Percentiles rank a stretch among this genome's conserved stretches.
Conservation (phyloP, 306 rosid species). For the Luffa aegyptiaca region DNA sequence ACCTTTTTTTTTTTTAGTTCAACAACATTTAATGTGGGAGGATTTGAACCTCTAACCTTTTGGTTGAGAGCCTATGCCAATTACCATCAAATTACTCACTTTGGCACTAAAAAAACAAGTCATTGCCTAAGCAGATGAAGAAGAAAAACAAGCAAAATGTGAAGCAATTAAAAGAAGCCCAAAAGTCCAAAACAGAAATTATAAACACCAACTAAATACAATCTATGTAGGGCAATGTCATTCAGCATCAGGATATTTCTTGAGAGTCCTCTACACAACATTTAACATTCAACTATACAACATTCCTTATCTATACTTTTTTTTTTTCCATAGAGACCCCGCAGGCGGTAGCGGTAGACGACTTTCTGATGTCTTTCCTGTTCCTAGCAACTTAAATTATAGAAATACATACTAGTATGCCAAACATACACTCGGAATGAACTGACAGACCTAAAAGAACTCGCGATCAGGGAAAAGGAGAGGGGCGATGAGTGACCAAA, state of each 20-base stretch:
- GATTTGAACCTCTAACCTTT: too few relatives aligned
- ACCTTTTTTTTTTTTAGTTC: too few relatives aligned
- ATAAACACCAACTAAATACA: background rate
- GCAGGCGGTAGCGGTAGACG: background rate
- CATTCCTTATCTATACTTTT: background rate
- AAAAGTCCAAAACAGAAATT: background rate
- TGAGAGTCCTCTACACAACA: background rate
- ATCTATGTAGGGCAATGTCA: background rate
- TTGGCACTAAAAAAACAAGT: background rate
- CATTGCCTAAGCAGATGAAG: background rate
- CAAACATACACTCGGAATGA: background rate
- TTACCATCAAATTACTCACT: too few relatives aligned
- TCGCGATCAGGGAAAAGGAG: constrained; percentile 61
- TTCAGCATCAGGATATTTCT: background rate
- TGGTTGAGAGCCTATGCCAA: too few relatives aligned
- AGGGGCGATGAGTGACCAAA: constrained; percentile 83
- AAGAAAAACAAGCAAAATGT: background rate
- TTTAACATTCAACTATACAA: background rate
- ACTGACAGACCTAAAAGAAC: constrained; percentile 34
- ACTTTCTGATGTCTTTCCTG: background rate
- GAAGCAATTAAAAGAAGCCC: background rate
- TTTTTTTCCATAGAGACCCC: background rate
- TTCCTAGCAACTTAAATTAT: background rate
- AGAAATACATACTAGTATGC: background rate
- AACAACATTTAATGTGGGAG: too few relatives aligned